Evolutionary conservation across 1,284 basidiomycete genomes (phyloP), one percentile per base, ranked within the genome.

Genomic region (Ustilago trichophora): DNA sequence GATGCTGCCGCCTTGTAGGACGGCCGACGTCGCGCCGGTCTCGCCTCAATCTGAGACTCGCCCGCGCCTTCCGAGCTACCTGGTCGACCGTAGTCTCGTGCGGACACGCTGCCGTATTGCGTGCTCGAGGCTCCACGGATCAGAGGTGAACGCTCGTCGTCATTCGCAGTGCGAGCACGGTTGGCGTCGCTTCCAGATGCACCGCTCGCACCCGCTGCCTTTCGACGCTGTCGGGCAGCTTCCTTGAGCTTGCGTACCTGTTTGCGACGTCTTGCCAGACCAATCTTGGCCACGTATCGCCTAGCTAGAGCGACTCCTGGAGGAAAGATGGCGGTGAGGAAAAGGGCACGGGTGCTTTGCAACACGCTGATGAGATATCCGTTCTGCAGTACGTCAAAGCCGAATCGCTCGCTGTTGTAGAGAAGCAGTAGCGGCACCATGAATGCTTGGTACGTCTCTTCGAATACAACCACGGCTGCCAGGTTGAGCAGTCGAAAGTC

Each of bases 361-460:
- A 78, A 38, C 10, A 73, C 57, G 40, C 68, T 71, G 43, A 78
- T 50, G 19, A 78, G 50, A 25, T 73, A 76, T 4, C 76, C 73
- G 22, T 78, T 76, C 54, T 76, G 75, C 49, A 76, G 37, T 44
- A 75, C 73, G 33, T 73, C 65, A 26, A 71, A 73, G 3, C 64
- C 60, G 19, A 78, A 72, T 0, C 65, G 55, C 45, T 78, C 72
- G 52, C 75, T 59, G 64, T 75, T 76, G 67, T 74, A 78, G 8
- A 78, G 68, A 6, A 78, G 54, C n/a, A 78, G 40, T n/a, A 72
- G 48, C 11, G 76, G 76, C 16, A 78, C 62, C 51, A 78, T 65
- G 35, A 78, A 78, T 3, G 72, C 70, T 37, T 78, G 76, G 38
- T 67, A 76, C 13, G 73, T 70, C 58, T 77, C 75, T 43, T 77